Base-by-base conservation (phyloP, 2,329 filamentous ascomycete species). In the Fusarium humuli region DNA sequence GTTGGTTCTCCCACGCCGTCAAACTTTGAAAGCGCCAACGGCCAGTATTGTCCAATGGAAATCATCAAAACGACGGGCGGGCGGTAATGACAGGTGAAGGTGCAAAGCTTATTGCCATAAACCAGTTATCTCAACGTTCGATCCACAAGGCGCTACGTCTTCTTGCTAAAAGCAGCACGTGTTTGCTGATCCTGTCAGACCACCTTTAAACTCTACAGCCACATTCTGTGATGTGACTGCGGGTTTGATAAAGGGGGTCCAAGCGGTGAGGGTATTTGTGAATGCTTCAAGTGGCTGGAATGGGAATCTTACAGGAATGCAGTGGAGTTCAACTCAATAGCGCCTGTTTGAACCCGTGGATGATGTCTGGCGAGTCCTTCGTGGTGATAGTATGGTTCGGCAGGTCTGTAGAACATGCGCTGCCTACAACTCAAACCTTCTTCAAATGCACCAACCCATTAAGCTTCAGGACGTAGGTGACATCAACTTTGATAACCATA, bases 81-180 rank as follows among this genome's bases (percentile, higher is more conserved):
- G 32, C 23, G 23, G 18, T 41, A 20, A 29, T 52, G 49, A 52
- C 23, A 52, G 49, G 49, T 27, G 11, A 7, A 41, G 3, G 49
- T 8, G 27, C 10, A 41, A 52, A 52, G 8, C 3, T 9, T 29
- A 29, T 52, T 16, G 27, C 49, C 49, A 41, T 25, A 41, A 52
- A 41, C 49, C 49, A 52, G 49, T 52, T 52, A 52, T 52, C 14
- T 27, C 32, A 52, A 52, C 49, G 49, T 52, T 52, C 23, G 25
- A 52, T 14, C 49, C 32, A 41, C 49, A 52, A 52, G 49, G 49
- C 49, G 49, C 9, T 25, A 41, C 25, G 23, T 37, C 13, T 52
- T n/a, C 7, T 3, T 41, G 49, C n/a, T 34, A 29, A 52, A 41
- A 52, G 22, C 32, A 52, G 49, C 49, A 52, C 49, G 49, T 52